A percentile compares a stretch with the other conserved stretches of the same genome.
Evolutionary conservation across 140 eudicot genomes (phyloP).

Genomic region (Oenanthe javanica): DNA sequence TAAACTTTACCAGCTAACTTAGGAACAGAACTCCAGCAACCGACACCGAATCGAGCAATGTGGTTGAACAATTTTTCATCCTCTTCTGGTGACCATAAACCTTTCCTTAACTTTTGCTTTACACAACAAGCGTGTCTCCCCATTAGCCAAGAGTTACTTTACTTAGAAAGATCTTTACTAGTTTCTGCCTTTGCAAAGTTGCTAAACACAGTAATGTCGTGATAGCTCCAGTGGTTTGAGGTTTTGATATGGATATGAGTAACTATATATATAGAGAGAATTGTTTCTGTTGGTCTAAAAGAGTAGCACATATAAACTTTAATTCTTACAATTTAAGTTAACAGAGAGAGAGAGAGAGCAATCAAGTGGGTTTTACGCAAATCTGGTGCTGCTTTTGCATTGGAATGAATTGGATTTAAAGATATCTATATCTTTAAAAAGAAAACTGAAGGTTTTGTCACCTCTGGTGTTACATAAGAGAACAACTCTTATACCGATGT

Average conservation of each 20-base stretch:
- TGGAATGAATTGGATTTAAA: constrained; percentile 50
- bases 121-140: constrained; percentile 74
- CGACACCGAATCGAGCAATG: constrained; percentile 80
- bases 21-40: constrained; percentile 98
- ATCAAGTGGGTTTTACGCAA: constrained; percentile 75
- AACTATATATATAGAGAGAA: neutral
- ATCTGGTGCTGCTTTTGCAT: constrained; percentile 35
- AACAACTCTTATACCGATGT: neutral
- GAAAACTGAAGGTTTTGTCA: neutral
- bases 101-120: constrained; percentile 79
- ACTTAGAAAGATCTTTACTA: neutral
- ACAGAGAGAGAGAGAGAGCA: constrained; percentile 23
- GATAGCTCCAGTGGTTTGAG: constrained; percentile 2
- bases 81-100: constrained; percentile 97
- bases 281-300: constrained; percentile 14
- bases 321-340: constrained; percentile 84
- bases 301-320: neutral
- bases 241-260: neutral
- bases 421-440: constrained; percentile 19
- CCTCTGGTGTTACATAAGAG: neutral
- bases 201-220: neutral
- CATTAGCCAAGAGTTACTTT: constrained; percentile 31
- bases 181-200: neutral
- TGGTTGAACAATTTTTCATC: constrained; percentile 79
- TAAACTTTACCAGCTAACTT: constrained; percentile 59